Evolutionary conservation across 345 rosid species (phyloP).

Genomic region (Camelina hispida): DNA sequence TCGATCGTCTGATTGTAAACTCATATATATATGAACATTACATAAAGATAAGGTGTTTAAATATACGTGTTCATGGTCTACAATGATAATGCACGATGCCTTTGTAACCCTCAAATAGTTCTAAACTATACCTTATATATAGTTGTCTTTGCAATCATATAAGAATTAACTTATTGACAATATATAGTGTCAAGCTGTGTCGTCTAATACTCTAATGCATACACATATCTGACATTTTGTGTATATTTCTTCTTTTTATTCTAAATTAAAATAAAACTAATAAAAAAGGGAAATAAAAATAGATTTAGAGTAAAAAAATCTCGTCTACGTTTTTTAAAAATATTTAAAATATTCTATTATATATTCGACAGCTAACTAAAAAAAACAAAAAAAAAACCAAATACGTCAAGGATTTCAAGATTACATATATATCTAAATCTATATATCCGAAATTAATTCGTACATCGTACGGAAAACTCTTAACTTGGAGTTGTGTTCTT

Average conservation of each 20-base stretch:
- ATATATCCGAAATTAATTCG: too few species aligned
- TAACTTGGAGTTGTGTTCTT: too few species aligned
- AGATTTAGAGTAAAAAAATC: background rate
- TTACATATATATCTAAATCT: too few species aligned
- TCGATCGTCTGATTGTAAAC: background rate
- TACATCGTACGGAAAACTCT: too few species aligned
- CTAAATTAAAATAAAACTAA: background rate
- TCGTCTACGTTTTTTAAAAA: background rate
- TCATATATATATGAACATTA: background rate
- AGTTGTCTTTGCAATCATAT: constrained; percentile 35
- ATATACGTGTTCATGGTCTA: constrained; percentile 27
- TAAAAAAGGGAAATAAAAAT: background rate
- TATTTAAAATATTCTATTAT: background rate
- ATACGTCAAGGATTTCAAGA: too few species aligned
- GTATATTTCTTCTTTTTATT: background rate
- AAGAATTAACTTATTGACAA: constrained; percentile 13
- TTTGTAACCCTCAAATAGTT: background rate
- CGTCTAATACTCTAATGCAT: background rate
- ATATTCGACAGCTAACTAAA: background rate
- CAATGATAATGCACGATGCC: constrained; percentile 31
- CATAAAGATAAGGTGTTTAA: background rate
- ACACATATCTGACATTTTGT: background rate
- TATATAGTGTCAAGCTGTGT: constrained; percentile 11
- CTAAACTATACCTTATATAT: background rate
- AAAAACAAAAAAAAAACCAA: too few species aligned